A percentile compares a stretch with the other conserved stretches of the same genome.
Evolutionary conservation across 768 basidiomycete genomes (phyloP).

Genomic region (Lentinula edodes): DNA sequence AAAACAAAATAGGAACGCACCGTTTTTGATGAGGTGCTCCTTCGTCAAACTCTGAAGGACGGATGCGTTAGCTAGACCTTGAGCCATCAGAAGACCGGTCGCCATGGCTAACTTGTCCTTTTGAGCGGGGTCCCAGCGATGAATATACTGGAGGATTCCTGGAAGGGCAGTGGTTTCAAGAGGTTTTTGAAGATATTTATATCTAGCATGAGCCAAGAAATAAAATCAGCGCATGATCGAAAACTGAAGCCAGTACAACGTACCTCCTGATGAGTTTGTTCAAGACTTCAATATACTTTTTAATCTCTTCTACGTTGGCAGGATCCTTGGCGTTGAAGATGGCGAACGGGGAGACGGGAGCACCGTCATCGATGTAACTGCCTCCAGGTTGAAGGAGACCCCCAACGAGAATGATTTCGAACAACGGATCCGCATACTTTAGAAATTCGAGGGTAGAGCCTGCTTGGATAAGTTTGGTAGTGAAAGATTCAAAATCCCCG

Average conservation of each 20-base stretch:
- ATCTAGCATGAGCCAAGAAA: constrained; percentile 40
- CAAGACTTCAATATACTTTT: constrained; percentile 89
- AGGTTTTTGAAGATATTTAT: constrained; percentile 98
- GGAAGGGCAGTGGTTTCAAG: constrained; percentile 85
- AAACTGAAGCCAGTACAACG: constrained; percentile 7
- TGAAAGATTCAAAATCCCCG: constrained; percentile 77
- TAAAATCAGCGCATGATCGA: background rate
- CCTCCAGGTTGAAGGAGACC: constrained; percentile 97
- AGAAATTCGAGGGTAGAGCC: constrained; percentile 91
- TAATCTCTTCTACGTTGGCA: constrained; percentile 78
- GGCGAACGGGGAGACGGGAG: constrained; percentile 84
- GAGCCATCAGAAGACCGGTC: constrained; percentile 76
- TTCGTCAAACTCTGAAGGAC: constrained; percentile 82
- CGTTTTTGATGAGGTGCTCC: constrained; percentile 95
- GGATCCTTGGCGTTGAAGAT: constrained; percentile 79
- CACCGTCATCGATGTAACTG: constrained; percentile 81
- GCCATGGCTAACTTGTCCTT: constrained; percentile 82
- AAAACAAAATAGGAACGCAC: constrained; percentile 29
- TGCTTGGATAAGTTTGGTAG: constrained; percentile 83
- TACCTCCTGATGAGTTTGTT: constrained; percentile 95
- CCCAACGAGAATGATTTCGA: constrained; percentile 93
- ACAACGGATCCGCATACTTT: constrained; percentile 96
- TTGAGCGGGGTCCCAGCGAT: constrained; percentile 74
- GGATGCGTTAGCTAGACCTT: constrained; percentile 72
- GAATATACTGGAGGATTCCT: constrained; percentile 80